Evolutionary conservation across 495 filamentous ascomycete species (phyloP).

Genomic region (Hyphodiscus hymeniophilus): DNA sequence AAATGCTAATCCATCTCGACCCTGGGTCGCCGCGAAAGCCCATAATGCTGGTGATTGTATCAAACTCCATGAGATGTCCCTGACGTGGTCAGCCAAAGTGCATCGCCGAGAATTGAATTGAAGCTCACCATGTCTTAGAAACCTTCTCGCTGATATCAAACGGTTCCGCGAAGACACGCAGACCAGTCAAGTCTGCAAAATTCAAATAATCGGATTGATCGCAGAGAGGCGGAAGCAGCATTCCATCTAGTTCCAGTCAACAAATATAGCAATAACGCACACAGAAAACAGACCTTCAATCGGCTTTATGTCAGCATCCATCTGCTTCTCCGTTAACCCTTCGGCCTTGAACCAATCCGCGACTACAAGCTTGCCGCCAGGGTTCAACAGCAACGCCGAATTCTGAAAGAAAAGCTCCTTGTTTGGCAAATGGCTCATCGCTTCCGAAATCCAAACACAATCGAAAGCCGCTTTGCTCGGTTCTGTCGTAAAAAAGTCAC

Average conservation of each 20-base stretch:
- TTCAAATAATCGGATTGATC: constrained; percentile 40
- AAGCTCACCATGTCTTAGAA: constrained; percentile 47
- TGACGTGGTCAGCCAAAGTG: constrained; percentile 19
- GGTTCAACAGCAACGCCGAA: constrained; percentile 31
- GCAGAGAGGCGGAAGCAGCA: constrained; percentile 46
- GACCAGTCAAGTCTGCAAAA: constrained; percentile 35
- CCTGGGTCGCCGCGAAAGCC: constrained; percentile 49
- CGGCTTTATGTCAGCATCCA: constrained; percentile 42
- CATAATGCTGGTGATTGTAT: constrained; percentile 48
- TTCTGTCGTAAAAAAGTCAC: constrained; percentile 33
- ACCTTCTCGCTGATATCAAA: constrained; percentile 50
- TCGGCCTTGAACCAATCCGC: constrained; percentile 51
- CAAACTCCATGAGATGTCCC: constrained; percentile 53
- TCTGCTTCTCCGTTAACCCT: constrained; percentile 30
- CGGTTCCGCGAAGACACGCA: constrained; percentile 32
- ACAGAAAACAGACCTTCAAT: constrained; percentile 39
- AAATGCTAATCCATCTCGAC: constrained; percentile 48
- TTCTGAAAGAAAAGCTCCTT: constrained; percentile 48
- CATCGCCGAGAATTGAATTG: neutral
- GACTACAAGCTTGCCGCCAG: constrained; percentile 39
- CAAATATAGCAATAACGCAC: neutral
- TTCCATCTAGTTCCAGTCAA: constrained; percentile 35
- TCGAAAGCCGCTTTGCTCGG: constrained; percentile 31
- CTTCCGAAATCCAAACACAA: constrained; percentile 51
- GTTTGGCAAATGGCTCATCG: constrained; percentile 47